Base-by-base conservation (phyloP, 2,329 filamentous ascomycete genomes). In the Hymenoscyphus salicellus region DNA sequence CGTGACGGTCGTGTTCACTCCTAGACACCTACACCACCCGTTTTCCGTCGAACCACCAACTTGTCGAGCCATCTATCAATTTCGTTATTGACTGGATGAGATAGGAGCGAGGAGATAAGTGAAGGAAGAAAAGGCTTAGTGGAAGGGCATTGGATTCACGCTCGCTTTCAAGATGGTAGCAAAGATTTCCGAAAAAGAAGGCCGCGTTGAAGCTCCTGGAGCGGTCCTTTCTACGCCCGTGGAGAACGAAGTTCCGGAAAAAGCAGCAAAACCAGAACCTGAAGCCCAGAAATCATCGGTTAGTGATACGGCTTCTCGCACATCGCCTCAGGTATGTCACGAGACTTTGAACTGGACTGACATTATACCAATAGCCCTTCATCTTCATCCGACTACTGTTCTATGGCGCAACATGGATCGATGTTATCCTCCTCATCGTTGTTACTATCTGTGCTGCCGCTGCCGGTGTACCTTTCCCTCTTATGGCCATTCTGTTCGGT, bases 401-500 rank as follows among this genome's bases (percentile, higher is more conserved):
- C 17, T 58, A 36, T 20, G 55, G 55, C 55, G 28, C 55, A 33
- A 36, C 28, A 38, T 58, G 55, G 55, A 58, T 58, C 32, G 77
- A 79, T 65, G 62, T 74, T 55, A 33, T 65, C 17, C 70, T 77
- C 14, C 71, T 82, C 52, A 63, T 78, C 58, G 70, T 75, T 55
- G 82, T 80, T 63, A 71, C 72, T 64, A 62, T 82, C 33, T 77
- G 78, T 60, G 81, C 84, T 63, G 82, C 84, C 36, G 83, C 79
- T 23, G 81, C 85, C 16, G 86, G 86, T 61, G 79, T 86, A 2
- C 86, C 86, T 0, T 88, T 88, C 66, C 86, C 86, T 16, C 76
- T 89, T 17, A 82, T 89, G 71, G 86, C 84, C 63, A 85, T 89
- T 67, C 77, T 89, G 57, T 89, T 89, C 68, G 86, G 87, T 67